phyloP scores from a whole-genome alignment of 129 eudicot species.

The Flaveria trinervia region DNA sequence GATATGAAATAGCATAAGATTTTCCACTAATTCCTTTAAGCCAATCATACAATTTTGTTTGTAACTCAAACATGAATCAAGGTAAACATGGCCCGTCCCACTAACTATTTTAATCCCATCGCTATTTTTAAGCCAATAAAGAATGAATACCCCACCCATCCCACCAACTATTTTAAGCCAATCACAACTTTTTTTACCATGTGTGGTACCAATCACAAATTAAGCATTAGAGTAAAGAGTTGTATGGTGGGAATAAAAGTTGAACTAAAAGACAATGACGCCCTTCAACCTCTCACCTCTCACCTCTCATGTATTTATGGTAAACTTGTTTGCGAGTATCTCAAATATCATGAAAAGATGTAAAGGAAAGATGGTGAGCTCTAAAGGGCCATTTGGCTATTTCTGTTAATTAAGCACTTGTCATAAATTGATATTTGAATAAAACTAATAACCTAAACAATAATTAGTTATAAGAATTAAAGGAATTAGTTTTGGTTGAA shows the following conservation, averaged over 20 bases:
- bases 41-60: neutral
- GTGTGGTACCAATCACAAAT: constrained; percentile 10
- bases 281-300: neutral
- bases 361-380: too few relatives aligned
- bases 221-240: constrained; percentile 6
- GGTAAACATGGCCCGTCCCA: neutral
- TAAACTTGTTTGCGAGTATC: too few relatives aligned
- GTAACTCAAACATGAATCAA: neutral
- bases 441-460: too few relatives aligned
- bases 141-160: neutral
- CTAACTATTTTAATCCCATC: neutral
- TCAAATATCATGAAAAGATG: neutral
- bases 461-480: too few relatives aligned
- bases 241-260: neutral
- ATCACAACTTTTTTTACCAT: neutral
- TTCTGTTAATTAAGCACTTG: too few relatives aligned
- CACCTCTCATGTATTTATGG: neutral
- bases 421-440: too few relatives aligned
- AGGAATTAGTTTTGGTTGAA: too few relatives aligned
- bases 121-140: neutral
- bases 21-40: constrained; percentile 7
- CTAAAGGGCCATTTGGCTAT: too few relatives aligned
- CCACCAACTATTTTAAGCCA: neutral
- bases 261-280: neutral
- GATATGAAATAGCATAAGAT: neutral